These are phyloP conservation scores for Pichia inconspicua DNA, from an alignment of 1,139 yeast species.

Conservation along the genomic window DNA sequence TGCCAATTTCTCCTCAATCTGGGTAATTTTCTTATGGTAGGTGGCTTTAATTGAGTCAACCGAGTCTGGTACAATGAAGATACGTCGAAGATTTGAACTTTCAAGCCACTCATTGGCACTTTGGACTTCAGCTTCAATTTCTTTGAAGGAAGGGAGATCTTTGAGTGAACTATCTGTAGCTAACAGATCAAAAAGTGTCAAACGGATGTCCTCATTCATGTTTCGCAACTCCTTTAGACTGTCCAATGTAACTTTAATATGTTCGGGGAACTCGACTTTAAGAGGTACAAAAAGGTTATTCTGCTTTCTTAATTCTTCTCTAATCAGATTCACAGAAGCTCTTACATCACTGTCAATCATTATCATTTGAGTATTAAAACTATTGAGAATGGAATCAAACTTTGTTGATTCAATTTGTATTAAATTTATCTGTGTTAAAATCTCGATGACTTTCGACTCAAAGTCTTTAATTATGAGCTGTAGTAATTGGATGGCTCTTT, in stretches of 20 bases:
- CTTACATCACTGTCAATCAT: slow-evolving; percentile 45
- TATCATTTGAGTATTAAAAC: slow-evolving; percentile 29
- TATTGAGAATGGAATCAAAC: slow-evolving; percentile 27
- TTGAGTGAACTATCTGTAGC: slow-evolving; percentile 22
- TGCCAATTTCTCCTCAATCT: slow-evolving; percentile 41
- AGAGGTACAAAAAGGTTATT: slow-evolving; percentile 66
- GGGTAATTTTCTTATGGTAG: slow-evolving; percentile 36
- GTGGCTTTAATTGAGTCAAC: slow-evolving; percentile 22
- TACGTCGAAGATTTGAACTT: slow-evolving; percentile 12
- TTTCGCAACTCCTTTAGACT: slow-evolving; percentile 5
- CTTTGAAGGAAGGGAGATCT: slow-evolving; percentile 1
- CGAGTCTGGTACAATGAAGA: neutral
- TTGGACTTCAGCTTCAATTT: slow-evolving; percentile 26
- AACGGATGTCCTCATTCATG: neutral
- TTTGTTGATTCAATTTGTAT: slow-evolving; percentile 32
- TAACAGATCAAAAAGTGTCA: slow-evolving; percentile 14
- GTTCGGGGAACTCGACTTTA: slow-evolving; percentile 40
- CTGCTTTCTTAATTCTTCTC: slow-evolving; percentile 71
- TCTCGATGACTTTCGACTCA: slow-evolving; percentile 28
- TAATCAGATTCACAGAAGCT: slow-evolving; percentile 51
- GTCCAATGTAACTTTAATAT: slow-evolving; percentile 20
- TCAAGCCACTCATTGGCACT: slow-evolving; percentile 29
- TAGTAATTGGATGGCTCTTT: slow-evolving; percentile 53
- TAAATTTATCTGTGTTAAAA: slow-evolving; percentile 25
- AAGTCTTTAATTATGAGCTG: slow-evolving; percentile 52